A percentile compares a stretch with the other conserved stretches of the same genome.
These are phyloP conservation scores for Leishmania mexicana DNA, from an alignment of 208 protist species.

Conservation along the genomic window DNA sequence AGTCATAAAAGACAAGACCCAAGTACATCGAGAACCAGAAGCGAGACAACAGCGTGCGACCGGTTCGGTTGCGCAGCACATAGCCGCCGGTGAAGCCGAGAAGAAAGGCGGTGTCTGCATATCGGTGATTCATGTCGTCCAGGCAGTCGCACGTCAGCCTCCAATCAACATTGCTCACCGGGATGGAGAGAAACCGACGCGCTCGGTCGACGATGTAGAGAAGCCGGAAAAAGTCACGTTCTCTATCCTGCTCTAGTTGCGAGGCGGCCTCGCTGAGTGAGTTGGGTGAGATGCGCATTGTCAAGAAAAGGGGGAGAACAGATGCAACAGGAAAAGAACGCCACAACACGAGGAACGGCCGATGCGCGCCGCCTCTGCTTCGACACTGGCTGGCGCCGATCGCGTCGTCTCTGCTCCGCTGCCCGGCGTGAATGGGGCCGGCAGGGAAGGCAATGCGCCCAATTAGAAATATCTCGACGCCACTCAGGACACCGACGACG, in stretches of 20 bases:
- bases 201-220: slow-evolving; percentile 41
- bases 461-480: neutral
- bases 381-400: neutral
- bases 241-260: slow-evolving; percentile 47
- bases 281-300: slow-evolving; percentile 38
- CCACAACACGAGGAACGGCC: neutral
- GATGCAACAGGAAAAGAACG: neutral
- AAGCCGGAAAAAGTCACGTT: slow-evolving; percentile 65
- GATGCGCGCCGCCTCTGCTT: neutral
- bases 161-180: slow-evolving; percentile 61
- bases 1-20: slow-evolving; percentile 74
- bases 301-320: neutral
- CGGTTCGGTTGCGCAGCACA: slow-evolving; percentile 37
- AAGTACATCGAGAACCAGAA: slow-evolving; percentile 64
- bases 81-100: slow-evolving; percentile 52
- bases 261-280: slow-evolving; percentile 42
- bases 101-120: slow-evolving; percentile 74
- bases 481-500: neutral
- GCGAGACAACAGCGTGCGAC: slow-evolving; percentile 39
- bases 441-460: neutral
- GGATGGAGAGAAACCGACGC: slow-evolving; percentile 15
- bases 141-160: slow-evolving; percentile 69
- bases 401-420: neutral
- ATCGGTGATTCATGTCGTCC: slow-evolving; percentile 81
- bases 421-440: neutral